Evolutionary conservation across 2,329 filamentous ascomycete genomes (phyloP), one percentile per base, ranked within the genome.

Genomic region (Fusarium sp.): DNA sequence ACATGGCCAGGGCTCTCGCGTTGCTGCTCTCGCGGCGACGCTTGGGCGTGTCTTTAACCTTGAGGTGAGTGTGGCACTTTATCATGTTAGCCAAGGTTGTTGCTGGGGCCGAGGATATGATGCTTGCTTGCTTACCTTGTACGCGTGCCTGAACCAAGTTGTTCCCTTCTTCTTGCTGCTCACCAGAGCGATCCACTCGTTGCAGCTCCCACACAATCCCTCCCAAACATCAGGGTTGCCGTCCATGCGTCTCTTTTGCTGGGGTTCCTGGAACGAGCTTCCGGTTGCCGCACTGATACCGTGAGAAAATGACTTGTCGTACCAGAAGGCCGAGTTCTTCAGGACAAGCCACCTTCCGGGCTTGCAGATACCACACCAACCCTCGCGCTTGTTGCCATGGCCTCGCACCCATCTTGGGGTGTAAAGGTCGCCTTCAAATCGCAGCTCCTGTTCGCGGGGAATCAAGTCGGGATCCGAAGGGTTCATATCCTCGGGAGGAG

Each of bases 111-210:
- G 15, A 56, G 37, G 25, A 38, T 22, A 81, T 14, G 25, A 38
- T 35, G 81, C 20, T 25, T 47, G 40, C 20, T 45, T 22, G 43
- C 85, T 81, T 83, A 94, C 93, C 89, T 96, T 97, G 86, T 97
- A 97, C 56, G 94, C 94, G 82, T 97, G 94, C 74, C 94, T 88
- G 82, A 96, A 97, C 94, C 94, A 97, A 4, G 94, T 95, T 1
- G 94, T 97, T n/a, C 94, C 94, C 85, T 96, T 95, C 86, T 96
- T 96, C 85, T 96, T 96, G 81, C 92, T 95, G 84, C 93, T 95
- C 47, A 95, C 93, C 38, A 95, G 85, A 14, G 92, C 91, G 75
- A 95, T 92, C 93, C 93, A 95, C 70, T 95, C 92, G 74, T 92
- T 92, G 83, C 93, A 95, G 79, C 90, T 92, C 59, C 92, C 90